Base-by-base conservation (phyloP, 768 basidiomycete species). In the Leucocoprinus sp. region DNA sequence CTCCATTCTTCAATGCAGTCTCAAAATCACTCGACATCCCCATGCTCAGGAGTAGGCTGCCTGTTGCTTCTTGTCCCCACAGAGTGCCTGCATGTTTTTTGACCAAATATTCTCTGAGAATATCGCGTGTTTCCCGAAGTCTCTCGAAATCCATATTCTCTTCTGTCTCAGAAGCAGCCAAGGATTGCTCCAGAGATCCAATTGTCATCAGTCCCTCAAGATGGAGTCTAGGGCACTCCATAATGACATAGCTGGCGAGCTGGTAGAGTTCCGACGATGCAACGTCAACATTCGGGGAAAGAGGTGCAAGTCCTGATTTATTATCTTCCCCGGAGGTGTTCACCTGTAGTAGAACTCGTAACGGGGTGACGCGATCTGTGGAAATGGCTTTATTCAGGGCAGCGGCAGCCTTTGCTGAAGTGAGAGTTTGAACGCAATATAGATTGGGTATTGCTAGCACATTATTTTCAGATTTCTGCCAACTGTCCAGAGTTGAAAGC, bases 21-120 rank as follows among this genome's bases (percentile, higher is more conserved):
- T 84, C 88, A 56, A 92, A 98, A 57, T 98, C 95, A 51, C 82
- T 84, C 41, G 91, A 93, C 95, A 97, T 97, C 5, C 95, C 95
- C 93, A 96, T 97, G 48, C 88, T 91, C 60, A 91, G 57, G 54
- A 82, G 21, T 42, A 91, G 59, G 49, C 59, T 61, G 11, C 78
- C 76, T 2, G 62, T 60, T 5, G 52, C 52, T 19, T 70, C 70
- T 19, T 69, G 62, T 9, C 82, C 83, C 75, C 77, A 77, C 23
- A 44, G 17, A 19, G n/a, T 55, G 51, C 54, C 45, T 6, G 17
- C 53, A 18, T 54, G 54, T 11, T 49, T 54, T 0, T 54, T 50
- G 17, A 45, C 51, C 45, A 90, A 64, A 26, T 67, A 63, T 1
- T 52, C 60, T 45, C 77, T 65, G 44, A 96, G 62, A 9, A 69